Percentiles rank a stretch among this genome's conserved stretches.
Evolutionary conservation across 495 filamentous ascomycete species (phyloP).

Genomic region (Podospora comata): DNA sequence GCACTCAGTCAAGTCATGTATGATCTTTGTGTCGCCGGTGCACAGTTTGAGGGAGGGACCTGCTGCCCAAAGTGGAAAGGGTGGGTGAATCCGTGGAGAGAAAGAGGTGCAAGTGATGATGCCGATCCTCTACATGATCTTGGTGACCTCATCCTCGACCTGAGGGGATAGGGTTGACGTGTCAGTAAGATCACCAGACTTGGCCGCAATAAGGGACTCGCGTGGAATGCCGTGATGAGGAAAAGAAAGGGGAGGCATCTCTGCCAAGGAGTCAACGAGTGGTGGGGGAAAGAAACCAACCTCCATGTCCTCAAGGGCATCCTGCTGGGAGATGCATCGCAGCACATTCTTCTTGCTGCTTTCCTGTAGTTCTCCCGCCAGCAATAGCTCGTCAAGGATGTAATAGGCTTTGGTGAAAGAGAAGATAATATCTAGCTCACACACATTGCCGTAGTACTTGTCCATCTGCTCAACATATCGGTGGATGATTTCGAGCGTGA

Average conservation of each 20-base stretch:
- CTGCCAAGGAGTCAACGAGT: slow-evolving; percentile 11
- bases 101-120: slow-evolving; percentile 25
- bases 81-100: slow-evolving; percentile 5
- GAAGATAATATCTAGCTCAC: slow-evolving; percentile 97
- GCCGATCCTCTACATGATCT: slow-evolving; percentile 72
- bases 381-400: slow-evolving; percentile 93
- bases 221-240: not conserved
- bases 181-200: slow-evolving; percentile 50
- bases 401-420: slow-evolving; percentile 94
- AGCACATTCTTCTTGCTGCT: slow-evolving; percentile 99
- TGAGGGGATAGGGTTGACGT: slow-evolving; percentile 49
- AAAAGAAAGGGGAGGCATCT: slow-evolving; percentile 7
- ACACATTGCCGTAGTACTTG: slow-evolving; percentile 99
- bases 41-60: slow-evolving; percentile 8
- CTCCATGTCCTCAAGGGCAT: slow-evolving; percentile 96
- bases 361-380: slow-evolving; percentile 97
- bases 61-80: slow-evolving; percentile 12
- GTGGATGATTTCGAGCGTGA: slow-evolving; percentile 97
- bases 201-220: not conserved
- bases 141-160: slow-evolving; percentile 95
- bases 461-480: slow-evolving; percentile 99
- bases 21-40: slow-evolving; percentile 1
- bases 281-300: slow-evolving; percentile 54
- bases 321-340: slow-evolving; percentile 89
- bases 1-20: slow-evolving; percentile 5